Base-by-base conservation (phyloP, 805 yeast genomes). In the Spathaspora arborariae region DNA sequence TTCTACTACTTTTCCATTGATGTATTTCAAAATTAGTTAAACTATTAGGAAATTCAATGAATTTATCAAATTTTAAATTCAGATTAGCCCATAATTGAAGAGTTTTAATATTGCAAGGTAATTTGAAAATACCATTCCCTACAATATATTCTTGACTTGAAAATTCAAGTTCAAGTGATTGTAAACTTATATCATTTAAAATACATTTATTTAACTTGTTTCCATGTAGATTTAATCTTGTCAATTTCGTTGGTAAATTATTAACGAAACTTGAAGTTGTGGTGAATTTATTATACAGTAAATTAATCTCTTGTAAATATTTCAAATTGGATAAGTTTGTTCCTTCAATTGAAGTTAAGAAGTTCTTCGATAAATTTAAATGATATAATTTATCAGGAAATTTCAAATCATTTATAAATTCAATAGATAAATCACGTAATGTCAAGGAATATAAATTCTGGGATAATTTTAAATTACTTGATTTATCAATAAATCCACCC, bases 401-500 rank as follows among this genome's bases (percentile, higher is more conserved):
- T 26, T 19, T 30, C 9, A 22, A 10, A 26, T 20, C 34, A 26
- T 26, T 16, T 20, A 41, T 11, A n/a, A 13, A 11, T 4, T 40
- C 44, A n/a, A 45, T 18, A 6, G 18, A 22, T 5, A 20, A 9
- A 45, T 45, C 43, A 11, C 20, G 20, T 6, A 45, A 10, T 13
- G 22, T 21, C 13, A 45, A 21, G 16, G 30, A 26, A 13, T 41
- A 34, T 30, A 41, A 15, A 3, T 20, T 35, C 10, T 5, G 6
- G 24, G 48, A 42, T 15, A 45, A 22, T 27, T 37, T 26, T 18
- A 45, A 41, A 15, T 15, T 11, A 15, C 27, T 21, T 18, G 35
- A 2, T 15, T 40, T 40, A n/a, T 40, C 48, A 21, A 16, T 11
- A 30, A 45, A 41, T 5, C 48, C 48, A 15, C 38, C 45, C 3